Conservation (phyloP, 2,329 filamentous ascomycete genomes). For the Penicillium freii region DNA sequence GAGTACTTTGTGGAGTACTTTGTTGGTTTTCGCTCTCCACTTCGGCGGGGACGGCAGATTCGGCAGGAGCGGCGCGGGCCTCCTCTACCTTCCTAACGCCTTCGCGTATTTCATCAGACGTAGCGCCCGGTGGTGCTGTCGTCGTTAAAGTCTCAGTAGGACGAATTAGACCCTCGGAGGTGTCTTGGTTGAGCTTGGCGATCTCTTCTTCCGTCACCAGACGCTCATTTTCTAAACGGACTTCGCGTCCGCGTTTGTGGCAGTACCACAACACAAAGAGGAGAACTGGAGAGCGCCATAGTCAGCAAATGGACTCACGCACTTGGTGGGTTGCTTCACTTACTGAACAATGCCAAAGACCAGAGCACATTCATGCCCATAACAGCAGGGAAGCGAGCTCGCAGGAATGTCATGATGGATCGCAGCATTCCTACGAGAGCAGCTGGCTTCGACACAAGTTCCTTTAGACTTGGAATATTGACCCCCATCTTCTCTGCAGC, state of each 20-base stretch:
- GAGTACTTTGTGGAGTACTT: not conserved
- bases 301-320: not conserved
- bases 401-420: slow-evolving; percentile 86
- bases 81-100: slow-evolving; percentile 42
- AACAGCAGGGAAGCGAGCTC: slow-evolving; percentile 83
- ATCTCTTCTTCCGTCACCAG: slow-evolving; percentile 49
- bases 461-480: slow-evolving; percentile 69
- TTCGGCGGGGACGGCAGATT: slow-evolving; percentile 12
- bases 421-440: slow-evolving; percentile 79
- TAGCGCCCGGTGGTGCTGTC: slow-evolving; percentile 42
- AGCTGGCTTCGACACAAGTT: slow-evolving; percentile 82
- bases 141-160: slow-evolving; percentile 41
- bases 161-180: slow-evolving; percentile 32
- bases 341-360: slow-evolving; percentile 83
- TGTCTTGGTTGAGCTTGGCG: slow-evolving; percentile 38
- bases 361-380: slow-evolving; percentile 89
- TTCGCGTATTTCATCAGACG: slow-evolving; percentile 39
- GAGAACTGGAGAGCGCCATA: slow-evolving; percentile 58
- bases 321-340: slow-evolving; percentile 37
- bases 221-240: slow-evolving; percentile 66
- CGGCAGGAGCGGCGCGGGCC: slow-evolving; percentile 30
- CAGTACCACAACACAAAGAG: slow-evolving; percentile 98
- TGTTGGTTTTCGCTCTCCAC: slow-evolving; percentile 10
- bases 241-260: slow-evolving; percentile 88
- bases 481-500: slow-evolving; percentile 66